A percentile compares a stretch with the other conserved stretches of the same genome.
Evolutionary conservation across 2,329 filamentous ascomycete genomes (phyloP).

Genomic region (Leptographium wingfieldii): DNA sequence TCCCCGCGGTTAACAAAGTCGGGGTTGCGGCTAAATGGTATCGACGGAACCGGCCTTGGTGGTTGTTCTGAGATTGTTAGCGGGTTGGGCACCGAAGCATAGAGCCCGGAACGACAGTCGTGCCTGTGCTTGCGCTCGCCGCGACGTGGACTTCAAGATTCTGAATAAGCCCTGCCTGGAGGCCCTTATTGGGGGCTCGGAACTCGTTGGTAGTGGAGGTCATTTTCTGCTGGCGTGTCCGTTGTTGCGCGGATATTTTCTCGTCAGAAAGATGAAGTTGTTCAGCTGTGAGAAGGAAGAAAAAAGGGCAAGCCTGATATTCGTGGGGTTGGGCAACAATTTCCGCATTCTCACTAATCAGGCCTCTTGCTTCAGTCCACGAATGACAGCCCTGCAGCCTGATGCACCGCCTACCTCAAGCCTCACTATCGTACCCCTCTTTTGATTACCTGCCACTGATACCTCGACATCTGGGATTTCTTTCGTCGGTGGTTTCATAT

Average conservation of each 20-base stretch:
- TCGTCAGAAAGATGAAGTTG: background rate
- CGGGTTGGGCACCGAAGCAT: background rate
- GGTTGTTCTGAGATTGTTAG: background rate
- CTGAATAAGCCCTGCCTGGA: background rate
- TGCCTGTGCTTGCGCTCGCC: background rate
- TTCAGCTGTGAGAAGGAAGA: background rate
- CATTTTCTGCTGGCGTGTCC: background rate
- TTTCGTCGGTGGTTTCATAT: background rate
- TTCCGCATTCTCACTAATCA: background rate
- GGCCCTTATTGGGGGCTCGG: background rate
- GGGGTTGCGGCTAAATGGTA: background rate
- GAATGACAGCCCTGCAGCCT: background rate
- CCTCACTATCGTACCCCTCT: background rate
- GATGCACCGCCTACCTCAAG: background rate
- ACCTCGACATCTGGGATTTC: background rate
- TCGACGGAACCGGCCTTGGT: background rate
- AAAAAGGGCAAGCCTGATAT: background rate
- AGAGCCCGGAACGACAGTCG: background rate
- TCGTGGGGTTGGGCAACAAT: background rate
- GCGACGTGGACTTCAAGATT: background rate
- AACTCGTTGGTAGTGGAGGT: background rate
- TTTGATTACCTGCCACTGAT: background rate
- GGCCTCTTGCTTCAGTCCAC: background rate
- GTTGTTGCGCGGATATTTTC: background rate
- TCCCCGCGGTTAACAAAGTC: background rate